Conservation (phyloP, 345 rosid genomes). For the Eutrema japonicum region DNA sequence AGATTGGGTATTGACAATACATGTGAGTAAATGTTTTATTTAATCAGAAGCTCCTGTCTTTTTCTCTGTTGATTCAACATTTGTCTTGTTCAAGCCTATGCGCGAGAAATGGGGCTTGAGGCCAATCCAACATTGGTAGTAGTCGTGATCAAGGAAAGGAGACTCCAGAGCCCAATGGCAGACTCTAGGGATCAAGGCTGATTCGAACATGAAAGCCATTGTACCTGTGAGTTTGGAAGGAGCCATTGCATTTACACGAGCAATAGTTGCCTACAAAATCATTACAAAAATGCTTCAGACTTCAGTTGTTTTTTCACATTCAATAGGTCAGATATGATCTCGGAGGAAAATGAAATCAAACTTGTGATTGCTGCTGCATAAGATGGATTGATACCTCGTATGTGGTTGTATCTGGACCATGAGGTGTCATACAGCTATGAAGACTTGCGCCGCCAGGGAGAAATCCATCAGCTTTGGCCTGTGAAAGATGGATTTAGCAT, state of each 20-base stretch:
- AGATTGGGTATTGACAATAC: slow-evolving; percentile 13
- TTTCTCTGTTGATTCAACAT: slow-evolving; percentile 23
- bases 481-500: slow-evolving; percentile 28
- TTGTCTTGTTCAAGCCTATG: slow-evolving; percentile 33
- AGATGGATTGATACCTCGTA: slow-evolving; percentile 63
- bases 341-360: not conserved
- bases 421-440: slow-evolving; percentile 98
- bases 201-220: slow-evolving; percentile 97
- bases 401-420: slow-evolving; percentile 94
- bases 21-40: slow-evolving; percentile 6
- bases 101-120: slow-evolving; percentile 78
- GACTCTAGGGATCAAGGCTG: slow-evolving; percentile 84
- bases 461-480: slow-evolving; percentile 98
- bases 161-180: slow-evolving; percentile 89
- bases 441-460: slow-evolving; percentile 96
- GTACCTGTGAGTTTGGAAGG: slow-evolving; percentile 72
- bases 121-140: slow-evolving; percentile 96
- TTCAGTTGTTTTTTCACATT: slow-evolving; percentile 13
- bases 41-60: slow-evolving; percentile 27
- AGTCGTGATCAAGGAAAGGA: slow-evolving; percentile 65
- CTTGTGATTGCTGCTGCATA: slow-evolving; percentile 10
- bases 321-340: not conserved
- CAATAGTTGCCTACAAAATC: slow-evolving; percentile 63
- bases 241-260: slow-evolving; percentile 61
- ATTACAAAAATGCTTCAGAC: not conserved